Conservation (phyloP, 2,329 filamentous ascomycete species). For the Cladosporium colombiae region DNA sequence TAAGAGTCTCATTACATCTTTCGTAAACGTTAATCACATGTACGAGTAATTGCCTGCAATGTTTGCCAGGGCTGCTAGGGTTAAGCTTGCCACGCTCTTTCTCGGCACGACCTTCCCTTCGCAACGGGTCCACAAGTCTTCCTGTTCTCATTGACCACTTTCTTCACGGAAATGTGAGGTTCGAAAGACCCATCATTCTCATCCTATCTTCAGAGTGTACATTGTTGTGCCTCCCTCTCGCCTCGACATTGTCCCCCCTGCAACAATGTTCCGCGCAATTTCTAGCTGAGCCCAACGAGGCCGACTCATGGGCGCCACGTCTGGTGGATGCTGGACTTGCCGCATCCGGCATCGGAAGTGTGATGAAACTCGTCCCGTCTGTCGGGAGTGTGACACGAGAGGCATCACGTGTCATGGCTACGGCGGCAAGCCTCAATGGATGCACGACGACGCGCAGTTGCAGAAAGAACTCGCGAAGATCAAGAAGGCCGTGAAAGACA, state of each 20-base stretch:
- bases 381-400: not conserved
- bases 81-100: not conserved
- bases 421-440: not conserved
- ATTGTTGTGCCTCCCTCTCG: not conserved
- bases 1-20: no score
- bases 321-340: conserved; percentile 9
- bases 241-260: not conserved
- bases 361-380: not conserved
- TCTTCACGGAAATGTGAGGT: not conserved
- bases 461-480: not conserved
- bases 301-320: not conserved
- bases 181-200: not conserved
- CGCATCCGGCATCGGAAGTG: conserved; percentile 4
- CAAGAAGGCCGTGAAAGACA: conserved; percentile 6
- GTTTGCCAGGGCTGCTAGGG: not conserved
- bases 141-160: not conserved
- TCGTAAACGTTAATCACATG: no score
- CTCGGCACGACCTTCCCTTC: not conserved
- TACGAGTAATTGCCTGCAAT: not conserved
- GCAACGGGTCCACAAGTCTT: not conserved
- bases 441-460: not conserved
- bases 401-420: not conserved
- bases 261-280: not conserved
- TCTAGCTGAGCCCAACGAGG: not conserved
- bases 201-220: not conserved